Evolutionary conservation across 2,329 filamentous ascomycete genomes (phyloP).

Genomic region (Cyphellophora attinorum): DNA sequence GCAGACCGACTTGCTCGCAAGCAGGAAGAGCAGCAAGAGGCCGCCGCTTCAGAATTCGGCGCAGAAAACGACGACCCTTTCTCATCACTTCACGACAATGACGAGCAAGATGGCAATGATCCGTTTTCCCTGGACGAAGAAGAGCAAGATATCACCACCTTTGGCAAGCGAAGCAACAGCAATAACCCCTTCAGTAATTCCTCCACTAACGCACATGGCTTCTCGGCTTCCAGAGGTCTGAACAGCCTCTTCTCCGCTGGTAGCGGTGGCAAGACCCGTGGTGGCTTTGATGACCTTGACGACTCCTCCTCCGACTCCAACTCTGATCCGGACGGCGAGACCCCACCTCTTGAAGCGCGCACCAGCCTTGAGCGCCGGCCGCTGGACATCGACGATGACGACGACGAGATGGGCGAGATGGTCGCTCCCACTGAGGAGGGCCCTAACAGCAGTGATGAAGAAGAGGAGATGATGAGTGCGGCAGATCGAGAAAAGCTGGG

Average conservation of each 20-base stretch:
- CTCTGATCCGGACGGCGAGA: constrained; percentile 14
- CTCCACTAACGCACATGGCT: constrained; percentile 22
- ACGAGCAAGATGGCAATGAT: constrained; percentile 24
- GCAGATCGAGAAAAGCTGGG: constrained; percentile 14
- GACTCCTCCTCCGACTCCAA: constrained; percentile 17
- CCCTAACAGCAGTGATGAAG: constrained; percentile 19
- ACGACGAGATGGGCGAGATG: constrained; percentile 40
- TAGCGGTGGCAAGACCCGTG: constrained; percentile 5
- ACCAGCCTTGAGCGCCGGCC: constrained; percentile 39
- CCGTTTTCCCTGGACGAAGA: constrained; percentile 19
- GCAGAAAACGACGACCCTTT: constrained; percentile 20
- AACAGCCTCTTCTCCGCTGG: constrained; percentile 16
- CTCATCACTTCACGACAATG: constrained; percentile 28
- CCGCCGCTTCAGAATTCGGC: constrained; percentile 20
- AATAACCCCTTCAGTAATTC: constrained; percentile 6
- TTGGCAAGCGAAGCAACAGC: constrained; percentile 15
- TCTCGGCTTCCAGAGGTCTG: constrained; percentile 18
- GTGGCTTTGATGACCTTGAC: constrained; percentile 18
- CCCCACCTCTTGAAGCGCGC: constrained; percentile 22
- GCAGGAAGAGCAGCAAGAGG: constrained; percentile 28
- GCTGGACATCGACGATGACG: constrained; percentile 49
- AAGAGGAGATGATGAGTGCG: constrained; percentile 17
- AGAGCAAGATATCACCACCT: constrained; percentile 19
- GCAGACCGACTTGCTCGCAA: constrained; percentile 74
- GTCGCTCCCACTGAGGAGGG: constrained; percentile 25